A percentile compares a stretch with the other conserved stretches of the same genome.
These are phyloP conservation scores for Gossypium arboreum DNA, from an alignment of 345 rosid genomes.

Conservation along the genomic window DNA sequence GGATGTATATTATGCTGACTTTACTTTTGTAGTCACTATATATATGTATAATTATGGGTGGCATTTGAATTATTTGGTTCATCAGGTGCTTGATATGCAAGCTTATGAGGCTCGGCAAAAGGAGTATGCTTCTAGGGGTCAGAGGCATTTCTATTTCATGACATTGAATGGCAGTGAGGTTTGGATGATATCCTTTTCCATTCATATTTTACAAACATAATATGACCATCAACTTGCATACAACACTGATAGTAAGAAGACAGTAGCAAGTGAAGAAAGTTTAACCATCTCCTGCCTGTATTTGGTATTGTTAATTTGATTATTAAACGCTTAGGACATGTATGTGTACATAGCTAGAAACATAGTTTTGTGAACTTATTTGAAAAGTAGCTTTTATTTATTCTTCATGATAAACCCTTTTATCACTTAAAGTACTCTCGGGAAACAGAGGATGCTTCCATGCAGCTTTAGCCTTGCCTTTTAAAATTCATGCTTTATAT, in stretches of 20 bases:
- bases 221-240: not conserved
- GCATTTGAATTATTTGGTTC: constrained; percentile 9
- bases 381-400: not conserved
- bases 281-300: not conserved
- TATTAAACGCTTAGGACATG: not conserved
- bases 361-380: not conserved
- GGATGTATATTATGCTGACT: not conserved
- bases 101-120: constrained; percentile 76
- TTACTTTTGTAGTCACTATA: not conserved
- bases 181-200: constrained; percentile 18
- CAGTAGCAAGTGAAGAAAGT: not conserved
- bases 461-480: not conserved
- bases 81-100: constrained; percentile 95
- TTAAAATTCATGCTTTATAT: not conserved
- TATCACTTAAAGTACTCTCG: not conserved
- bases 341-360: not conserved
- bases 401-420: constrained; percentile 1
- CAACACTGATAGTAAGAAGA: not conserved
- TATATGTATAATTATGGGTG: not conserved
- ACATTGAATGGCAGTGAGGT: constrained; percentile 97
- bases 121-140: constrained; percentile 86
- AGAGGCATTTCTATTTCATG: constrained; percentile 99
- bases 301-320: not conserved
- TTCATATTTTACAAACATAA: not conserved
- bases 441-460: not conserved